Conservation (phyloP, 1,284 basidiomycete species). For the Pseudozyma pruni region DNA sequence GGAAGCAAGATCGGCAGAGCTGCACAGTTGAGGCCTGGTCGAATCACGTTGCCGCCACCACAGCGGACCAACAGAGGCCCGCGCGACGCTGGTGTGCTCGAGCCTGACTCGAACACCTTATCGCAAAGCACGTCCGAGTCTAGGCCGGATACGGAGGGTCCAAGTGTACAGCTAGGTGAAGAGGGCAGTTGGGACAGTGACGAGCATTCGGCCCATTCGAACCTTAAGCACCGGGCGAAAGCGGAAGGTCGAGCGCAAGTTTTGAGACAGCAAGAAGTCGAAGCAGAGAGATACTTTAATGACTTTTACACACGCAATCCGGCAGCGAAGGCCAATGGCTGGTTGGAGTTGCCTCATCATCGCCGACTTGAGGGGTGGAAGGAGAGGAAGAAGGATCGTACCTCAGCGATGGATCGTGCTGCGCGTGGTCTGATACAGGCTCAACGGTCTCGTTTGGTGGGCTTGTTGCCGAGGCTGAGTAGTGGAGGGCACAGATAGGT, state of each 20-base stretch:
- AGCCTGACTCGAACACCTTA: not conserved
- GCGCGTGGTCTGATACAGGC: constrained; percentile 3
- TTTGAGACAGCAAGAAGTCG: too few relatives aligned
- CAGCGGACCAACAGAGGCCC: too few relatives aligned
- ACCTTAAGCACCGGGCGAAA: not conserved
- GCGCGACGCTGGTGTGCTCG: not conserved
- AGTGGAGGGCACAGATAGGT: not conserved
- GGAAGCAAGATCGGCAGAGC: constrained; percentile 30
- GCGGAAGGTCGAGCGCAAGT: too few relatives aligned
- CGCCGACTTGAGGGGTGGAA: not conserved
- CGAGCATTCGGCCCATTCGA: constrained; percentile 25
- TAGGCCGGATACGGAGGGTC: not conserved
- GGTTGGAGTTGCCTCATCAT: constrained; percentile 35
- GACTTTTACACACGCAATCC: constrained; percentile 37
- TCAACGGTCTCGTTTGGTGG: constrained; percentile 1
- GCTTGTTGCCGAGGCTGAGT: constrained; percentile 1
- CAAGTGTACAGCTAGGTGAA: not conserved
- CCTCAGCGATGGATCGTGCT: not conserved
- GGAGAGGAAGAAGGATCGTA: too few relatives aligned
- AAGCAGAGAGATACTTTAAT: constrained; percentile 1
- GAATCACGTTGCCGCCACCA: constrained; percentile 14
- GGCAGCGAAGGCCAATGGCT: constrained; percentile 32
- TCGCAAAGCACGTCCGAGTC: not conserved
- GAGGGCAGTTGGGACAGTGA: constrained; percentile 14
- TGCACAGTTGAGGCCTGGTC: constrained; percentile 13